phyloP scores from a whole-genome alignment of 2,329 filamentous ascomycete species.

The Graphilbum sp. region DNA sequence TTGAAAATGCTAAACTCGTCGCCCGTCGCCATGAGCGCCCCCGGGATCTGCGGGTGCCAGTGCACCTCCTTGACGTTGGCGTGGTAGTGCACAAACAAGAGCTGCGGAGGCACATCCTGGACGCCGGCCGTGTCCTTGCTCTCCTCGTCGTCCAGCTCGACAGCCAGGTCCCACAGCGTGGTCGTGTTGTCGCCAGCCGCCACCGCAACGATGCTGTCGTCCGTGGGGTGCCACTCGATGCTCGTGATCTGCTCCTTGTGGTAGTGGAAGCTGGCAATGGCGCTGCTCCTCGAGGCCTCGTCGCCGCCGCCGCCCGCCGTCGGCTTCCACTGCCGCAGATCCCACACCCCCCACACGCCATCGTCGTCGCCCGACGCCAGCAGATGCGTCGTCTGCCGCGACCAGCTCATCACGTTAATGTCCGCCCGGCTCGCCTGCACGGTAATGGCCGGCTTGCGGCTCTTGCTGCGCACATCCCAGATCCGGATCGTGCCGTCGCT shows the following conservation, averaged over 20 bases:
- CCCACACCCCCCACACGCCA: slow-evolving; percentile 91
- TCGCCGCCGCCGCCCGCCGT: slow-evolving; percentile 20
- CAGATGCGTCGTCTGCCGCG: slow-evolving; percentile 69
- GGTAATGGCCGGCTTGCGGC: slow-evolving; percentile 70
- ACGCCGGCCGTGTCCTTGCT: slow-evolving; percentile 76
- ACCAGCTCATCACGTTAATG: slow-evolving; percentile 96
- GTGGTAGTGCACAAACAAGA: slow-evolving; percentile 94
- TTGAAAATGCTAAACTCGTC: slow-evolving; percentile 76
- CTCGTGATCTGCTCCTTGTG: slow-evolving; percentile 94
- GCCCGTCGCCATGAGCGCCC: slow-evolving; percentile 76
- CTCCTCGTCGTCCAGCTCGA: slow-evolving; percentile 95
- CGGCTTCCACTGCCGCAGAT: slow-evolving; percentile 86
- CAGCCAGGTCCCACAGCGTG: slow-evolving; percentile 90
- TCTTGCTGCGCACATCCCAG: slow-evolving; percentile 90
- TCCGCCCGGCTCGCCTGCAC: slow-evolving; percentile 72
- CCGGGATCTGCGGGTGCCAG: slow-evolving; percentile 94
- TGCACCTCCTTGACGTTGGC: slow-evolving; percentile 89
- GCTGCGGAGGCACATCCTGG: slow-evolving; percentile 80
- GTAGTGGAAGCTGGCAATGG: slow-evolving; percentile 87
- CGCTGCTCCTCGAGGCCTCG: slow-evolving; percentile 54
- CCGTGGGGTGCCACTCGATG: slow-evolving; percentile 93
- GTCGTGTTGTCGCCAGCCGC: slow-evolving; percentile 87
- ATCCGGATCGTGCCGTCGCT: slow-evolving; percentile 90
- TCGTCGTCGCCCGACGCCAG: slow-evolving; percentile 88
- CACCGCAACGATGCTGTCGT: slow-evolving; percentile 89